Evolutionary conservation across 2,329 filamentous ascomycete genomes (phyloP), one percentile per base, ranked within the genome.

Genomic region (Reticulascus tulasneorum): DNA sequence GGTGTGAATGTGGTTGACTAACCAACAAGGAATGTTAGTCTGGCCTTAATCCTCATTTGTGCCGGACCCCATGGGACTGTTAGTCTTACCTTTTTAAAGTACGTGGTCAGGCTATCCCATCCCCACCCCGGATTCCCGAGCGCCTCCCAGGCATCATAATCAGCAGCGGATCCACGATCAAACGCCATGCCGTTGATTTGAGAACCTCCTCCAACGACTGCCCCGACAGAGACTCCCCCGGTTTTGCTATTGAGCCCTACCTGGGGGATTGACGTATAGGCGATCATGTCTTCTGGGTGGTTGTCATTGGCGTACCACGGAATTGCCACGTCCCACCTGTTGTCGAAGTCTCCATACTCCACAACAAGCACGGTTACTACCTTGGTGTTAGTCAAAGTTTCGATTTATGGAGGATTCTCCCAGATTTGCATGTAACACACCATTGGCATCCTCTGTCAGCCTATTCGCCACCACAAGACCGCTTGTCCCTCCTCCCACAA

Each of bases 81-180:
- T 51, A 24, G 60, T 56, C 3, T 38, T 42, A 64, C 58, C 47
- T 65, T 64, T 18, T 63, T 67, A 47, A 69, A 67, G 40, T 75
- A 74, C 1, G 62, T 64, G 4, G 62, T 56, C 20, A 77, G 48
- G 3, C 52, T 48, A 2, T 66, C 52, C 61, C 66, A 71, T 21
- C 64, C 62, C 67, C 67, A 70, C 7, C 63, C 65, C 2, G 51
- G 39, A 32, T 67, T 69, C 1, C 65, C 66, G 3, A 70, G 51
- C 2, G 47, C 44, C 34, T 64, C 64, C 66, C 65, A 71, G 6
- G 60, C 61, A 35, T 70, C 60, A 23, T 66, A 60, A 27, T 71
- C 56, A 3, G 59, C 51, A 10, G 51, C 55, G 28, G 66, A 58
- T 3, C 63, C 65, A 6, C 66, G 56, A 16, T 69, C 57, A 30